Evolutionary conservation across 805 yeast genomes (phyloP).

Genomic region (Lachancea meyersii): DNA sequence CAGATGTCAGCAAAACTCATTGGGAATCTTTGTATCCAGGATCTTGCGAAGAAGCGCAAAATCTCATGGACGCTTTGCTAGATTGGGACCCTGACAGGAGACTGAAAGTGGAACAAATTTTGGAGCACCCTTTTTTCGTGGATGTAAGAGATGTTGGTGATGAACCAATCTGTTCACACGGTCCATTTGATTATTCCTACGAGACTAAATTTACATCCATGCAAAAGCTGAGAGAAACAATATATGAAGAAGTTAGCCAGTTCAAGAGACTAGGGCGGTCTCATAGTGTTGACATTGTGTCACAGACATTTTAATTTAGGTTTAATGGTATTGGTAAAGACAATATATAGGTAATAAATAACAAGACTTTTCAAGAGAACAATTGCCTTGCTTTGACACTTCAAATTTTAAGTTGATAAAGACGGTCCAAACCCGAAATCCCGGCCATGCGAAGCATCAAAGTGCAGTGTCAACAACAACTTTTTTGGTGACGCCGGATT

Average conservation of each 20-base stretch:
- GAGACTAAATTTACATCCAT: constrained; percentile 42
- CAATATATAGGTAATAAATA: too few relatives aligned
- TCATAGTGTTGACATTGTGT: not conserved
- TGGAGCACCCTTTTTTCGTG: constrained; percentile 51
- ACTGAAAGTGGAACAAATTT: constrained; percentile 47
- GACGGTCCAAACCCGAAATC: not conserved
- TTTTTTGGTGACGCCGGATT: too few relatives aligned
- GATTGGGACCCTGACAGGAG: constrained; percentile 60
- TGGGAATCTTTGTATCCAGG: constrained; percentile 60
- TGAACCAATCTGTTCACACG: constrained; percentile 46
- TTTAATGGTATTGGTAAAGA: too few relatives aligned
- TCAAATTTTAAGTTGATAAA: not conserved
- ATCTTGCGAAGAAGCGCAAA: constrained; percentile 46
- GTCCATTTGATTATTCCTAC: constrained; percentile 59
- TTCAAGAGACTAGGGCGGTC: constrained; percentile 32
- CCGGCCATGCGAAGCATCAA: not conserved
- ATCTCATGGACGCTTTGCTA: constrained; percentile 49
- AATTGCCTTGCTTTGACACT: not conserved
- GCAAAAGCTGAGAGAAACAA: constrained; percentile 41
- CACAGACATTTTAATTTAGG: not conserved
- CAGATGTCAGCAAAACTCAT: constrained; percentile 36
- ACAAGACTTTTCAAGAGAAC: not conserved
- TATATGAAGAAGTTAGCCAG: constrained; percentile 47
- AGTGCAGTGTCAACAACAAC: too few relatives aligned
- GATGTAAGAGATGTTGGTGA: constrained; percentile 47